These are phyloP conservation scores for Penicillium freii DNA, from an alignment of 2,329 filamentous ascomycete genomes.

Conservation along the genomic window DNA sequence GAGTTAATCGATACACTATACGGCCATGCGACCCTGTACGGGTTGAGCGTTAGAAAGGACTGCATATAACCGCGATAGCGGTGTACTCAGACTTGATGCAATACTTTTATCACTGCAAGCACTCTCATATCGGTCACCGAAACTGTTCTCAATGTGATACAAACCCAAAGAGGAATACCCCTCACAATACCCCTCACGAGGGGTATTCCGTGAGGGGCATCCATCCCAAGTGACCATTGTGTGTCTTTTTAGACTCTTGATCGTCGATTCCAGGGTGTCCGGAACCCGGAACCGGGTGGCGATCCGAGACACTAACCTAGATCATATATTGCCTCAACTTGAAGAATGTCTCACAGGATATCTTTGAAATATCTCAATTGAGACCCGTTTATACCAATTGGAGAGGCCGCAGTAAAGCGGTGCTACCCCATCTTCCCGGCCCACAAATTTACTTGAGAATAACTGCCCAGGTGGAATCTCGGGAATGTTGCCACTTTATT, in stretches of 20 bases:
- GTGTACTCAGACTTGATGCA: neutral
- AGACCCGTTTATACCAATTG: neutral
- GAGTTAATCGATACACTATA: no score
- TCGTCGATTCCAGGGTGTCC: neutral
- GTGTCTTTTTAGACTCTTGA: neutral
- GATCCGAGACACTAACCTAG: neutral
- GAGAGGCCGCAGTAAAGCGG: neutral
- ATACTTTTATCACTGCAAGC: neutral
- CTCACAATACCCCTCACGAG: neutral
- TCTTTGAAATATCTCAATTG: neutral
- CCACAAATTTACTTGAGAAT: slow-evolving; percentile 24
- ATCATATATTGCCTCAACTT: neutral
- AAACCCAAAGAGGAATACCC: neutral
- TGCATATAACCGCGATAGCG: neutral
- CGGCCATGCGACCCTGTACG: neutral
- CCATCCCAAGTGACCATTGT: neutral
- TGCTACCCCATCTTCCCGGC: slow-evolving; percentile 9
- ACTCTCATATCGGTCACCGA: neutral
- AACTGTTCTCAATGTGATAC: neutral
- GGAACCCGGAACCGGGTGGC: neutral
- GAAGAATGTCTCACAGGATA: neutral
- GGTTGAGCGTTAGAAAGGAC: neutral
- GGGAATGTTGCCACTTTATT: slow-evolving; percentile 23
- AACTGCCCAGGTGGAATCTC: slow-evolving; percentile 12
- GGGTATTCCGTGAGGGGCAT: neutral